These are phyloP conservation scores for Huntiella abstrusa DNA, from an alignment of 2,329 filamentous ascomycete genomes.

Conservation along the genomic window DNA sequence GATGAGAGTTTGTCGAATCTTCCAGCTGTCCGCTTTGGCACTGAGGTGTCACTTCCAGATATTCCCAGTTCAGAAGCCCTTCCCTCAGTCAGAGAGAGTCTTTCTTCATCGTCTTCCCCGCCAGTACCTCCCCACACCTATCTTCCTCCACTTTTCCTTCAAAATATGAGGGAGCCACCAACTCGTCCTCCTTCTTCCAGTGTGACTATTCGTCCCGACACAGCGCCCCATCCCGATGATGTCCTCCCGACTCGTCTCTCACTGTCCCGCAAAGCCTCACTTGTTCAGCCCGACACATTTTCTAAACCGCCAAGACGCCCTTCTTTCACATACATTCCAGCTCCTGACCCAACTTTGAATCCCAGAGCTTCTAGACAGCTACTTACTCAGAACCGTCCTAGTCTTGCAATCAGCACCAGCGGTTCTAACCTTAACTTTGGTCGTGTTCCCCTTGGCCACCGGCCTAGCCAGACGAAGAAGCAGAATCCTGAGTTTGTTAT, in stretches of 20 bases:
- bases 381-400: not conserved
- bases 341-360: conserved; percentile 3
- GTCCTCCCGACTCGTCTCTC: conserved; percentile 2
- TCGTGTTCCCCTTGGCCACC: conserved; percentile 1
- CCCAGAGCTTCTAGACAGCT: conserved; percentile 2
- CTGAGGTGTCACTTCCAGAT: conserved; percentile 7
- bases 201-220: conserved; percentile 5
- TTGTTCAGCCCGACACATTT: conserved; percentile 2
- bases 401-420: conserved; percentile 1
- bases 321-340: conserved; percentile 1
- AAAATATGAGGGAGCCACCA: not conserved
- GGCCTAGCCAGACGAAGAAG: conserved; percentile 1
- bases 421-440: conserved; percentile 2
- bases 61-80: conserved; percentile 11
- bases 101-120: conserved; percentile 5
- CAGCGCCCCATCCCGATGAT: conserved; percentile 3
- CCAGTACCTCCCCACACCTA: not conserved
- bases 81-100: conserved; percentile 6
- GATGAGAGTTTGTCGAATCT: conserved; percentile 5
- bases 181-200: not conserved
- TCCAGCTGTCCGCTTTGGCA: conserved; percentile 2
- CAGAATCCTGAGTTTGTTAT: not conserved
- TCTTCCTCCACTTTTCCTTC: conserved; percentile 2
- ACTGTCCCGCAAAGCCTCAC: conserved; percentile 5
- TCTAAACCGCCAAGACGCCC: not conserved